A percentile compares a stretch with the other conserved stretches of the same genome.
Evolutionary conservation across 306 rosid genomes (phyloP).

Genomic region (Acmispon strigosus): DNA sequence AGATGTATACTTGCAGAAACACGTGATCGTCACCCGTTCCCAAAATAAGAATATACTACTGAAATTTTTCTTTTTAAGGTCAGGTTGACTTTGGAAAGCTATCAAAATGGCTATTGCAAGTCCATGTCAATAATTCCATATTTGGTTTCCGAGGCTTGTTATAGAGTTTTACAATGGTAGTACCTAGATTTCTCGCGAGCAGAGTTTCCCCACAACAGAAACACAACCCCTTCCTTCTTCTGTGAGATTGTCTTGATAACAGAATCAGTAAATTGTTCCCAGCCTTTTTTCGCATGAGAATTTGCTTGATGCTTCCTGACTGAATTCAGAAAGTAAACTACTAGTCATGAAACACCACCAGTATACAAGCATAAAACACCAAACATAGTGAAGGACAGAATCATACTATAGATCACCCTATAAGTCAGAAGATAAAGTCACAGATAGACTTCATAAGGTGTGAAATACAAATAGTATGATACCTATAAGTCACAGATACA

Average conservation of each 20-base stretch:
- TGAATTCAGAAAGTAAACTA: slow-evolving; percentile 29
- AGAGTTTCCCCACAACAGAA: slow-evolving; percentile 91
- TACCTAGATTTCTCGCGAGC: slow-evolving; percentile 84
- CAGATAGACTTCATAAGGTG: background rate
- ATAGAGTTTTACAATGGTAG: background rate
- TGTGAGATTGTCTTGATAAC: slow-evolving; percentile 73
- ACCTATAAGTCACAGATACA: background rate
- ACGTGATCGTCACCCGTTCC: background rate
- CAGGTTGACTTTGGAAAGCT: background rate
- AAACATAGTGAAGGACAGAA: background rate
- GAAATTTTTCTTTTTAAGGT: background rate
- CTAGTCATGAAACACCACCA: background rate
- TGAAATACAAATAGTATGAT: no score
- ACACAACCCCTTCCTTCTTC: slow-evolving; percentile 78
- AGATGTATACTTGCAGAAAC: background rate
- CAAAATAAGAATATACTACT: background rate
- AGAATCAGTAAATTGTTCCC: slow-evolving; percentile 95
- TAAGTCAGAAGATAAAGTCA: background rate
- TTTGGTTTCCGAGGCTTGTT: background rate
- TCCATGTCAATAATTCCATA: background rate
- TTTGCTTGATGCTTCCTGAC: slow-evolving; percentile 87
- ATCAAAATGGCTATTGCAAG: background rate
- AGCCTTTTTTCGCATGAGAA: slow-evolving; percentile 91
- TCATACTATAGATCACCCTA: background rate
- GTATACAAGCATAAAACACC: background rate